phyloP scores from a whole-genome alignment of 306 rosid genomes.

The Inga oerstediana region DNA sequence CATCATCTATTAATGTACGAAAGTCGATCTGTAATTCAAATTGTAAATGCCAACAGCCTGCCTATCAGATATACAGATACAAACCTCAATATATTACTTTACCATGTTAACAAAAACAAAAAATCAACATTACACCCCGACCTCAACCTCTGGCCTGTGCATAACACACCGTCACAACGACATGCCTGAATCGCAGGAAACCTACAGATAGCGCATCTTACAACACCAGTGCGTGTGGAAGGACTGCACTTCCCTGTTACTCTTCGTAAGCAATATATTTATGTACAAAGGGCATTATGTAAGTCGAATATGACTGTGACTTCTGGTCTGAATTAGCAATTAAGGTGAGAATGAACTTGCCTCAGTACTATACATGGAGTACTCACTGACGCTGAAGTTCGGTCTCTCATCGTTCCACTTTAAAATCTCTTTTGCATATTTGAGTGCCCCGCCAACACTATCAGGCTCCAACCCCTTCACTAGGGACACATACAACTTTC shows the following conservation, averaged over 20 bases:
- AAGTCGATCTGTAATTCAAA: slow-evolving; percentile 25
- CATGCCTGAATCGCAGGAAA: slow-evolving; percentile 31
- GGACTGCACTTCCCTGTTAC: slow-evolving; percentile 29
- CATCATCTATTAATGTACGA: background rate
- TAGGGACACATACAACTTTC: slow-evolving; percentile 72
- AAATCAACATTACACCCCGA: slow-evolving; percentile 22
- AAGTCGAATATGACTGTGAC: slow-evolving; percentile 37
- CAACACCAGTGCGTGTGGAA: slow-evolving; percentile 26
- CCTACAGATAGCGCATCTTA: slow-evolving; percentile 33
- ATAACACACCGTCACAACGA: slow-evolving; percentile 3
- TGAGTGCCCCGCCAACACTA: slow-evolving; percentile 81
- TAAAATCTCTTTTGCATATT: slow-evolving; percentile 82
- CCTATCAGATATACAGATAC: slow-evolving; percentile 27
- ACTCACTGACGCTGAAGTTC: slow-evolving; percentile 78
- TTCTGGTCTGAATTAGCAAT: slow-evolving; percentile 38
- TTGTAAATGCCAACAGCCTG: background rate
- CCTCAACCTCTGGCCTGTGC: slow-evolving; percentile 27
- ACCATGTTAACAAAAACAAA: background rate
- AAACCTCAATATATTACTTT: slow-evolving; percentile 37
- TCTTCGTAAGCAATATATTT: slow-evolving; percentile 36
- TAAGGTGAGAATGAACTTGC: slow-evolving; percentile 71
- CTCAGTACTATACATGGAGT: slow-evolving; percentile 77
- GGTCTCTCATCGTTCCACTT: slow-evolving; percentile 91
- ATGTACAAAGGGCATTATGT: slow-evolving; percentile 37
- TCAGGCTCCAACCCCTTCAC: slow-evolving; percentile 84